Evolutionary conservation across 495 filamentous ascomycete genomes (phyloP).

Genomic region (Aspergillus wentii): DNA sequence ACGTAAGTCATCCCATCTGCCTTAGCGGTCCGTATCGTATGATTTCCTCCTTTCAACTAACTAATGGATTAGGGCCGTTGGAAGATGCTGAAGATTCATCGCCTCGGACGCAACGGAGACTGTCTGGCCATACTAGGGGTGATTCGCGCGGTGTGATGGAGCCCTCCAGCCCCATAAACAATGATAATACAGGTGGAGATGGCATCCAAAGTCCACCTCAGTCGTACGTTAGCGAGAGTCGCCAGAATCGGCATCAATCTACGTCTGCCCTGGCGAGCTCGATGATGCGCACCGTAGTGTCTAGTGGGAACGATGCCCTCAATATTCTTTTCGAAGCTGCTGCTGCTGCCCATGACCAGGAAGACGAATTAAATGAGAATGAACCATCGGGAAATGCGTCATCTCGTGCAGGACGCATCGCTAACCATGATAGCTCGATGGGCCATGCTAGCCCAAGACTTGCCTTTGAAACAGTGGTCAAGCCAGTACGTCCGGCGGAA

Average conservation of each 20-base stretch:
- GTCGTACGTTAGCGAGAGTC: constrained; percentile 1
- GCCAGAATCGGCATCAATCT: constrained; percentile 19
- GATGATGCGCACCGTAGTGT: constrained; percentile 46
- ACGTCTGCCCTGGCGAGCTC: constrained; percentile 34
- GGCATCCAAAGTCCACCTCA: constrained; percentile 1
- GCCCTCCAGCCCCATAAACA: background rate
- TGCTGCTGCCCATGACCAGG: constrained; percentile 33
- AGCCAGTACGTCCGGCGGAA: constrained; percentile 21
- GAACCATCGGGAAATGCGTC: constrained; percentile 8
- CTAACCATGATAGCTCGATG: constrained; percentile 13
- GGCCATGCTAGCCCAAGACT: constrained; percentile 3
- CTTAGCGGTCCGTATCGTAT: too few relatives aligned
- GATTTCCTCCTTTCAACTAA: too few relatives aligned
- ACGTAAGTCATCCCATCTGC: too few relatives aligned
- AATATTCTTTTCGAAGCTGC: constrained; percentile 52
- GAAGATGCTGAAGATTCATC: background rate
- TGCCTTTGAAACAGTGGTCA: constrained; percentile 13
- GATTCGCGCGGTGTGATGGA: background rate
- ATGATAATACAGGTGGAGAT: constrained; percentile 3
- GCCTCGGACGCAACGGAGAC: background rate
- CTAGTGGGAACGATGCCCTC: constrained; percentile 48
- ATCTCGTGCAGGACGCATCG: constrained; percentile 6
- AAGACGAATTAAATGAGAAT: constrained; percentile 15
- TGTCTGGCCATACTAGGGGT: background rate
- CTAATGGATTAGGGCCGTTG: constrained; percentile 29